These are phyloP conservation scores for Tillandsia leiboldiana DNA, from an alignment of 176 grass and related monocot genomes.

Conservation along the genomic window DNA sequence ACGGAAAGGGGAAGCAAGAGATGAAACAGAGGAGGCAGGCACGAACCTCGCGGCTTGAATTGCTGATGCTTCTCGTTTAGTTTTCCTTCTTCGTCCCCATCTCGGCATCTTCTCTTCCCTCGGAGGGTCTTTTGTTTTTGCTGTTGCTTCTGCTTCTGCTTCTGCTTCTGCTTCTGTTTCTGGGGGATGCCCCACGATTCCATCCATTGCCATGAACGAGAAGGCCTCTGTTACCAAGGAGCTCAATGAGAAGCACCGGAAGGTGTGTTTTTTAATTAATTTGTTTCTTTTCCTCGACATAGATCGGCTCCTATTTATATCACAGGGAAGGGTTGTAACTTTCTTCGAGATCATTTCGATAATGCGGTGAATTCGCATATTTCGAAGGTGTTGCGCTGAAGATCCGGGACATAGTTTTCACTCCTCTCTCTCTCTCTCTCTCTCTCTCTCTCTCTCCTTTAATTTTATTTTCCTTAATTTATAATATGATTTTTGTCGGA, in stretches of 20 bases:
- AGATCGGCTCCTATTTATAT: not conserved
- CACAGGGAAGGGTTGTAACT: not conserved
- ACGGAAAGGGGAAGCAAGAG: too few relatives aligned
- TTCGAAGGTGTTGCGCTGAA: not conserved
- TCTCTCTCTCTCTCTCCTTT: not conserved
- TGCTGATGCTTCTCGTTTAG: too few relatives aligned
- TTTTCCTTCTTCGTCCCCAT: too few relatives aligned
- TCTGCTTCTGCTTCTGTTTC: not conserved
- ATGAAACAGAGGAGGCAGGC: too few relatives aligned
- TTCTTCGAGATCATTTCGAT: not conserved
- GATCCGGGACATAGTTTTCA: not conserved
- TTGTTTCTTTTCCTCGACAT: not conserved
- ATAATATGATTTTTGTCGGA: not conserved
- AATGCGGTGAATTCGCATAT: not conserved
- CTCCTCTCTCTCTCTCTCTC: not conserved
- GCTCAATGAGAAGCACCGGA: not conserved
- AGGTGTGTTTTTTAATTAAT: not conserved
- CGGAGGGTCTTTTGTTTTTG: too few relatives aligned
- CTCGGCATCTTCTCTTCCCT: too few relatives aligned
- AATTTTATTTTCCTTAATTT: not conserved
- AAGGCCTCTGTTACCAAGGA: not conserved
- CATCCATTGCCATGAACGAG: not conserved
- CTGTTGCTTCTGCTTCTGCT: not conserved
- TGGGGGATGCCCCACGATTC: not conserved
- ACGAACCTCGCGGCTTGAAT: too few relatives aligned